These are phyloP conservation scores for Nicotiana tabacum DNA, from an alignment of 257 asterid species.

Conservation along the genomic window DNA sequence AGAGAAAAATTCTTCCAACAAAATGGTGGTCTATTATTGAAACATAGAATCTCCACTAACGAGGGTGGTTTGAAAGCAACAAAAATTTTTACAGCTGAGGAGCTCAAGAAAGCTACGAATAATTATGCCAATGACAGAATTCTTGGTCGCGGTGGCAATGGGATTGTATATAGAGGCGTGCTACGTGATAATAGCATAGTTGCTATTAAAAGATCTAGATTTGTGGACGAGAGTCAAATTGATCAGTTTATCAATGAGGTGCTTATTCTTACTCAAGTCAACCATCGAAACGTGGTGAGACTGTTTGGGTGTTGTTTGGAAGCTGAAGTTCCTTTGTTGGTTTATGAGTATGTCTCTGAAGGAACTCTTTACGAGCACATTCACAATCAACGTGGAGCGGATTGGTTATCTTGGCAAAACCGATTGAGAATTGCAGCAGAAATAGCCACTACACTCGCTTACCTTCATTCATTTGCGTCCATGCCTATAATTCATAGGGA, in stretches of 20 bases:
- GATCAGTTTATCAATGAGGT: not conserved
- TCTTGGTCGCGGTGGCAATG: not conserved
- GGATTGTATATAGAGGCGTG: not conserved
- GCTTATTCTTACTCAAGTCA: not conserved
- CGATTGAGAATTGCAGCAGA: not conserved
- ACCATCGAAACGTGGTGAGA: not conserved
- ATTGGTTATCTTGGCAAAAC: not conserved
- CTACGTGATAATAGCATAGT: not conserved
- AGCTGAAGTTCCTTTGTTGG: not conserved
- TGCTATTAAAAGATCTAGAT: not conserved
- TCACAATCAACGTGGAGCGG: not conserved
- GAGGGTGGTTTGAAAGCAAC: conserved; percentile 19
- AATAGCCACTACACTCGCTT: not conserved
- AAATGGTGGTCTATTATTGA: conserved; percentile 34
- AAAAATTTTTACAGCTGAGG: conserved; percentile 28
- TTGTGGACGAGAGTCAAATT: conserved; percentile 6
- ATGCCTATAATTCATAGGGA: conserved; percentile 3
- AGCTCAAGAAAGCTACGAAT: conserved; percentile 29
- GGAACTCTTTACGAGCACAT: not conserved
- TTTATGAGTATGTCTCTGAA: conserved; percentile 1
- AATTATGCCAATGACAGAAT: conserved; percentile 9
- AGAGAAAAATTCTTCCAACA: conserved; percentile 34
- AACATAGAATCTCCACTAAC: conserved; percentile 27
- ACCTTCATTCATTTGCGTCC: not conserved
- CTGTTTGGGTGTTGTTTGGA: conserved; percentile 8